A percentile compares a stretch with the other conserved stretches of the same genome.
Conservation (phyloP, 305 asterid species). For the Nicotiana rustica region DNA sequence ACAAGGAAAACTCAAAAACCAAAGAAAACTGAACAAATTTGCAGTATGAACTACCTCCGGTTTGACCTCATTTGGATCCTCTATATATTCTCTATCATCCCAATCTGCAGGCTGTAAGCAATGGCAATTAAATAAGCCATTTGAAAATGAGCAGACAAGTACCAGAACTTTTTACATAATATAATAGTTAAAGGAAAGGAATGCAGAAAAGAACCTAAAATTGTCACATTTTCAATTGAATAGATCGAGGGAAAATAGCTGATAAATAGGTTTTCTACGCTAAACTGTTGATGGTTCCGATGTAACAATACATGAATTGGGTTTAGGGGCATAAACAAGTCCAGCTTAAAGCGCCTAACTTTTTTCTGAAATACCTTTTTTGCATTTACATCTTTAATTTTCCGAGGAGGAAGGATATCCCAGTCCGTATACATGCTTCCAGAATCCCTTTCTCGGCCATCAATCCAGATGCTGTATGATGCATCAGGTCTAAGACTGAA, state of each 20-base stretch:
- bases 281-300: neutral
- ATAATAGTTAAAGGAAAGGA: neutral
- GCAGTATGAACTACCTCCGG: slow-evolving; percentile 68
- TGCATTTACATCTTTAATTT: slow-evolving; percentile 79
- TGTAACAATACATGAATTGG: neutral
- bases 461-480: slow-evolving; percentile 74
- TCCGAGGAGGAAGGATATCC: slow-evolving; percentile 97
- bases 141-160: neutral
- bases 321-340: slow-evolving; percentile 14
- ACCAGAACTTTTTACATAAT: slow-evolving; percentile 3
- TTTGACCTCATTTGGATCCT: slow-evolving; percentile 78
- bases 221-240: neutral
- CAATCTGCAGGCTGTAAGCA: slow-evolving; percentile 90
- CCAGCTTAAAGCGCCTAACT: neutral
- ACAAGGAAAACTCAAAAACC: neutral
- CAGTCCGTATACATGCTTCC: slow-evolving; percentile 99
- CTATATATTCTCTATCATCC: slow-evolving; percentile 95
- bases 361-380: slow-evolving; percentile 65
- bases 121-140: slow-evolving; percentile 23
- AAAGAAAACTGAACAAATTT: neutral
- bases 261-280: neutral
- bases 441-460: slow-evolving; percentile 96
- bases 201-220: neutral
- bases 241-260: neutral
- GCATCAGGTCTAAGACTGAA: slow-evolving; percentile 96